Evolutionary conservation across 176 grass and related monocot genomes (phyloP), one percentile per base, ranked within the genome.

Genomic region (Lolium perenne): DNA sequence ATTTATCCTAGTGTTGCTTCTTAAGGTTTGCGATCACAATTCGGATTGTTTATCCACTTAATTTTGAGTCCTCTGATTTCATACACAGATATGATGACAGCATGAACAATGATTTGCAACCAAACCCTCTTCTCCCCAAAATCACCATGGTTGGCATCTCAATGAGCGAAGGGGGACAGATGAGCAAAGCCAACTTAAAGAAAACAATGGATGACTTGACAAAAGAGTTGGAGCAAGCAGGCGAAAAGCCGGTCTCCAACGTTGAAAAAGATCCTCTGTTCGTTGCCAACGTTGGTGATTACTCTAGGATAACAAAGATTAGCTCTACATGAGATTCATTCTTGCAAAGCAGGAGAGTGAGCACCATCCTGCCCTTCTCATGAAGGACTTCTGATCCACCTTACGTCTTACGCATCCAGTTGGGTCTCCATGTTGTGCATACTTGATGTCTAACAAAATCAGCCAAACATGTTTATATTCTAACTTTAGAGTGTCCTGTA

Each of bases 71-170:
- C 2, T 70, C n/a, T 78, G 40, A 20, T 61, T 81, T 60, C 16
- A 60, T 79, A 26, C 7, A 49, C 82, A 93, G 91, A 70, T 84
- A 38, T 13, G 80, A 89, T 82, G 70, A 51, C 8, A 63, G 47
- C 14, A 25, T 76, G 57, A 83, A 82, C 32, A 79, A 84, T 70
- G 84, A 85, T 82, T 23, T 88, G 50, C 77, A 77, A 62, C 26
- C 38, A 49, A 98, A 98, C 71, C 93, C 91, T 59, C 90, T 95
- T 51, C 90, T 95, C 35, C 97, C 94, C 4, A 96, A 96, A 83
- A 92, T 99, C 66, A 98, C 94, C 13, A 96, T 96, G 94, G 93
- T 99, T 77, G 94, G 97, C 74, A 90, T 99, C 49, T 90, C 95
- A 21, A 94, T 91, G 89, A 85, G 90, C 82, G 88, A 94, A 87